Evolutionary conservation across 2,329 filamentous ascomycete species (phyloP), one percentile per base, ranked within the genome.

Genomic region (Blastomyces percursus): DNA sequence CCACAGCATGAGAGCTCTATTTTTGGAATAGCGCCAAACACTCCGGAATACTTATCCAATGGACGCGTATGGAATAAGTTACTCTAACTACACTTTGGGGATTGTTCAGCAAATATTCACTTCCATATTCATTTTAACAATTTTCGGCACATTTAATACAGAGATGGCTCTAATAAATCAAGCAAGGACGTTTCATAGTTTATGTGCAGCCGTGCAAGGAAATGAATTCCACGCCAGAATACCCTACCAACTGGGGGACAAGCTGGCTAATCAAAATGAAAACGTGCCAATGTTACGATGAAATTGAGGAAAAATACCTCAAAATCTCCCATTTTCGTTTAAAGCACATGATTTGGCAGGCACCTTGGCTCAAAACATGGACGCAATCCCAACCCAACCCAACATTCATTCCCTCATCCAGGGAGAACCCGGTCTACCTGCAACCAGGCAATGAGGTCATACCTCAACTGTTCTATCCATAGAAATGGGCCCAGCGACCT

Each of bases 371-470:
- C 3, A 24, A 24, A 11, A 9, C 24, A 32, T 30, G 12, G 14
- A 52, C 14, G 30, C 30, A 38, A 38, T n/a, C 6, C 21, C 21
- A n/a, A 40, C 38, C n/a, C 11, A 24, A 24, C 54, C 11, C 1
- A 58, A 42, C 16, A 14, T 11, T 12, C 6, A 30, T 9, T 7
- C 21, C 38, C 24, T 59, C 56, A 67, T 59, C 64, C 64, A 60
- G 59, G 63, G 32, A 65, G 48, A 5, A 65, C 64, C 38, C 66
- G 61, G 61, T 67, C 64, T 21, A 62, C 19, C 35, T 67, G 61
- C 61, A 65, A 51, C 59, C 63, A 64, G 44, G 55, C 38, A 27
- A 56, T 60, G 59, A 65, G 57, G 32, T 59, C 32, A 52, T 40
- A 64, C 42, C 61, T 63, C 59, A 63, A 44, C 35, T 32, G 30